phyloP scores from a whole-genome alignment of 1,284 basidiomycete genomes.

The Cutaneotrichosporon sp. region DNA sequence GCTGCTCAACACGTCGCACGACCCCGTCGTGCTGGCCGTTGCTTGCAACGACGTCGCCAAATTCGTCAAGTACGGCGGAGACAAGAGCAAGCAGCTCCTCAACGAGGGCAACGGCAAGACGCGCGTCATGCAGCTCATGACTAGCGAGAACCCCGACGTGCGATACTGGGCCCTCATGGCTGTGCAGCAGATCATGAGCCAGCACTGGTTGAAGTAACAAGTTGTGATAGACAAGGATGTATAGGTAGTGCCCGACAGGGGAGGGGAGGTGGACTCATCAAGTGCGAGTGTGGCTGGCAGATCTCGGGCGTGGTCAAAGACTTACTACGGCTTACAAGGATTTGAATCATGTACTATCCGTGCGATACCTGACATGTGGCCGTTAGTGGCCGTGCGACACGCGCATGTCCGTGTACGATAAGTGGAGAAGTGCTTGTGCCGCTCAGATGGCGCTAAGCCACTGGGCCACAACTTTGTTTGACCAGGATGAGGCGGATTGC shows the following conservation, averaged over 20 bases:
- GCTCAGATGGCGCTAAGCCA: too few relatives aligned
- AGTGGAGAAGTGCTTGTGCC: too few relatives aligned
- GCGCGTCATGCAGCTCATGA: constrained; percentile 92
- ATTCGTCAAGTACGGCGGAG: constrained; percentile 80
- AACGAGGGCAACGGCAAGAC: constrained; percentile 83
- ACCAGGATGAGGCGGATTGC: too few relatives aligned
- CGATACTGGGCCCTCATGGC: constrained; percentile 81
- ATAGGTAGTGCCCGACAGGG: neutral
- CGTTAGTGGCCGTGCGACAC: too few relatives aligned
- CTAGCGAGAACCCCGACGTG: constrained; percentile 80
- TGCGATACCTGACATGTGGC: too few relatives aligned
- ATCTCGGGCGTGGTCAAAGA: too few relatives aligned
- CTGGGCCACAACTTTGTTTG: too few relatives aligned
- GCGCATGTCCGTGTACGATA: too few relatives aligned
- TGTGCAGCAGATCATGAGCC: constrained; percentile 51
- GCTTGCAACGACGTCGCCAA: constrained; percentile 90
- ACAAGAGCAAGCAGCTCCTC: constrained; percentile 83
- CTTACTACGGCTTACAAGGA: too few relatives aligned
- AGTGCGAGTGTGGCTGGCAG: neutral
- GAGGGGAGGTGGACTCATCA: neutral
- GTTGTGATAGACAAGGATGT: constrained; percentile 8
- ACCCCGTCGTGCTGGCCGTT: constrained; percentile 77
- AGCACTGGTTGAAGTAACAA: constrained; percentile 31
- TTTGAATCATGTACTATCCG: too few relatives aligned
- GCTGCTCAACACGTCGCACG: constrained; percentile 67